Base-by-base conservation (phyloP, 371 early-diverging fungal species). In the Parasitella parasitica region DNA sequence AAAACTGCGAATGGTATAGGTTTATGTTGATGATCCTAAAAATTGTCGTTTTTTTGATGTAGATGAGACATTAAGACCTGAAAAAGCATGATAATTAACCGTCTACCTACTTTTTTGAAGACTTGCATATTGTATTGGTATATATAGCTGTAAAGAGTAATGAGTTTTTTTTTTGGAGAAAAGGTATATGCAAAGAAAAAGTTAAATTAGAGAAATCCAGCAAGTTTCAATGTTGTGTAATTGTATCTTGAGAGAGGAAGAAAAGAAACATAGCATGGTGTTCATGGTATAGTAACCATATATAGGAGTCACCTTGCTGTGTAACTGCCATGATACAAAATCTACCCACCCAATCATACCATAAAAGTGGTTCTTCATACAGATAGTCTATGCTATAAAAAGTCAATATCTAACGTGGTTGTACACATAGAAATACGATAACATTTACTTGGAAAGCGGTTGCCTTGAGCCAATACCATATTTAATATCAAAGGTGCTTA, bases 1-100 rank as follows among this genome's bases (percentile, higher is more conserved):
- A 80, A 64, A 1, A 80, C 72, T 22, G 72, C 72, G 58, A 66
- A 70, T 34, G 77, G 77, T 30, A 73, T 71, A 43, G 73, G 76
- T 43, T 43, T 43, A 20, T 43, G 7, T 20, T 43, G 43, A 7
- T 43, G 43, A 43, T 43, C 43, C 53, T 15, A 30, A 24, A n/a
- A n/a, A n/a, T n/a, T n/a, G n/a, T n/a, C n/a, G n/a, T n/a, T n/a
- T n/a, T n/a, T n/a, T n/a, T n/a, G n/a, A n/a, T n/a, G n/a, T n/a
- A n/a, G 39, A 18, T 39, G 18, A 43, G 18, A 43, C 18, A 43
- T 11, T 20, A 43, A 43, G 18, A 43, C n/a, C n/a, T n/a, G n/a
- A n/a, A n/a, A n/a, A n/a, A n/a, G n/a, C n/a, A n/a, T n/a, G n/a
- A n/a, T n/a, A n/a, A n/a, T n/a, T n/a, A n/a, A n/a, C n/a, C n/a